Evolutionary conservation across 352 stramenopile genomes (phyloP), one percentile per base, ranked within the genome.

Genomic region (Phytophthora gonapodyides): DNA sequence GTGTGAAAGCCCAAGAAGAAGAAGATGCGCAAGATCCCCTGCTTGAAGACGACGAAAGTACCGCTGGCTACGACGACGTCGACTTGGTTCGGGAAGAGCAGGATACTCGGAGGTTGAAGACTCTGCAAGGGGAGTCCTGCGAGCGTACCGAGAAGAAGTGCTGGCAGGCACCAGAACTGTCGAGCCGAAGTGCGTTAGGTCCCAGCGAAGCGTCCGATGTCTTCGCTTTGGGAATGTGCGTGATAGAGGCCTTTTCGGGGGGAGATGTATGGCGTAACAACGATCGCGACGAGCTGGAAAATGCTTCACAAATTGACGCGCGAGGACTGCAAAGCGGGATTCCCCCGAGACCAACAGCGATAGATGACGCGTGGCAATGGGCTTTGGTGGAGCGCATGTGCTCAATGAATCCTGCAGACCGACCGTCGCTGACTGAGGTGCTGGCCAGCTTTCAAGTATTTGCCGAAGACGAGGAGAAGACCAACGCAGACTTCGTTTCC

Each of bases 361-460:
- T 77, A 8, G 15, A 30, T 9, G 47, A 73, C 13, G 21, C 30
- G 7, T 53, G 37, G 54, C 59, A 77, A 43, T 77, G 69, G 69
- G 46, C 46, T 38, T 50, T 77, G 11, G 60, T 77, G 21, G 42
- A 74, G 37, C 55, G 50, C 1, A 77, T 77, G 69, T 71, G 59
- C 30, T 66, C 46, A 11, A 1, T 33, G 11, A 33, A 77, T 17
- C 58, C 60, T 1, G 56, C 52, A 30, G 35, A 59, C 3, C 55
- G 69, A 33, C 59, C 60, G 16, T 46, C 44, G 10, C 49, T 73
- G 3, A 38, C 55, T 6, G 54, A 73, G 56, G 66, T 73, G n/a
- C 27, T 73, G 16, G 48, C 50, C 2, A 67, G 49, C 15, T 73
- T 73, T 35, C 66, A 67, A 60, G 35, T 67, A 24, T 73, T 67